Conservation (phyloP, 768 basidiomycete species). For the Hygrophoropsis aurantiaca region DNA sequence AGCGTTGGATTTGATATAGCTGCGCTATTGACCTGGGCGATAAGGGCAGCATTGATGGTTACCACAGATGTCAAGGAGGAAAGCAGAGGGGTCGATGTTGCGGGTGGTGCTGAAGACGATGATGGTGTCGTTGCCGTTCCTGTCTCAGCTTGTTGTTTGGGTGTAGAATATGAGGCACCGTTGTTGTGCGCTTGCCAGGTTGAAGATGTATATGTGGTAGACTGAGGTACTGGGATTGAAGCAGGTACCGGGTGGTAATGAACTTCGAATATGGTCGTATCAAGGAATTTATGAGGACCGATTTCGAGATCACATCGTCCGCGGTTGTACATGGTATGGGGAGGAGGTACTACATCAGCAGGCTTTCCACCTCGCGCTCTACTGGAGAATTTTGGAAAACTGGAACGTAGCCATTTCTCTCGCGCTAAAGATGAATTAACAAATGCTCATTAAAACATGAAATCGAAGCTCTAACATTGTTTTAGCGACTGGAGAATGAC, state of each 20-base stretch:
- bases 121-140: constrained; percentile 17
- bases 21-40: constrained; percentile 65
- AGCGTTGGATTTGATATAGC: constrained; percentile 69
- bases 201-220: too few species aligned
- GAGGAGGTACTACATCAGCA: constrained; percentile 53
- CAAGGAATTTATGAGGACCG: constrained; percentile 71
- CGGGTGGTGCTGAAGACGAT: constrained; percentile 20
- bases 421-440: constrained; percentile 48
- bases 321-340: constrained; percentile 63
- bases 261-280: constrained; percentile 72
- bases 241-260: constrained; percentile 53
- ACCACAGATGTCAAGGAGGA: constrained; percentile 46
- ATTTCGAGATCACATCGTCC: constrained; percentile 72
- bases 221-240: constrained; percentile 15
- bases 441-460: constrained; percentile 10
- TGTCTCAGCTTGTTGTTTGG: constrained; percentile 6
- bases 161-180: constrained; percentile 6
- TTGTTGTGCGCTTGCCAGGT: too few species aligned
- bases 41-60: constrained; percentile 54
- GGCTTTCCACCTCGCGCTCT: constrained; percentile 60
- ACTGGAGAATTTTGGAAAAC: constrained; percentile 72
- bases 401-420: constrained; percentile 63
- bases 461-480: constrained; percentile 51
- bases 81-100: constrained; percentile 39
- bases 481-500: constrained; percentile 66